Evolutionary conservation across 2,329 filamentous ascomycete species (phyloP).

Genomic region (Xylaria digitata): DNA sequence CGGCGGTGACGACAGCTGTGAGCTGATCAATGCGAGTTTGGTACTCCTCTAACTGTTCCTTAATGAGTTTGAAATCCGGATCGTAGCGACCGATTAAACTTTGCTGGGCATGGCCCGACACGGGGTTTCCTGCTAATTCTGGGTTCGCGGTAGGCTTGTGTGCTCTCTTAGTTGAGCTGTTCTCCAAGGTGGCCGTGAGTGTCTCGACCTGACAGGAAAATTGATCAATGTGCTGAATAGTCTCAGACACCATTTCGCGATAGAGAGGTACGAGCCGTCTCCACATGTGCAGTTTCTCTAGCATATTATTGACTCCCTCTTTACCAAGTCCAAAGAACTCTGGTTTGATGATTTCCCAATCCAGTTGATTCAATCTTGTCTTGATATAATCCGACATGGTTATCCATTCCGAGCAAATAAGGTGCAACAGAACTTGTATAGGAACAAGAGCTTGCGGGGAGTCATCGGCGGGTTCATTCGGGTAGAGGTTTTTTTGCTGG

Average conservation of each 20-base stretch:
- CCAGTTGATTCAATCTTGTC: slow-evolving; percentile 45
- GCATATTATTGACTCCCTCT: slow-evolving; percentile 38
- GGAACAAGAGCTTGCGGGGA: slow-evolving; percentile 34
- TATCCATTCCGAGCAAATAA: slow-evolving; percentile 46
- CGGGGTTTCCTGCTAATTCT: background rate
- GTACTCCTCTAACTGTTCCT: slow-evolving; percentile 48
- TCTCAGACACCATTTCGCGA: slow-evolving; percentile 47
- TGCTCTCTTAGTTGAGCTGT: background rate
- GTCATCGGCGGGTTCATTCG: background rate
- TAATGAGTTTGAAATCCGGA: slow-evolving; percentile 44
- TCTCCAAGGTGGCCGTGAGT: background rate
- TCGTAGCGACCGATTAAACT: slow-evolving; percentile 35
- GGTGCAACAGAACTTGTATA: slow-evolving; percentile 43
- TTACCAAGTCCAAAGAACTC: slow-evolving; percentile 39
- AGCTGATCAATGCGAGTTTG: slow-evolving; percentile 50
- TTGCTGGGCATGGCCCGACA: background rate
- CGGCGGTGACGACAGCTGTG: slow-evolving; percentile 49
- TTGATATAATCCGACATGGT: slow-evolving; percentile 48
- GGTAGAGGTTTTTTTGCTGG: slow-evolving; percentile 36
- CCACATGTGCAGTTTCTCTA: slow-evolving; percentile 46
- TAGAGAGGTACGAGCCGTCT: slow-evolving; percentile 45
- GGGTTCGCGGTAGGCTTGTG: background rate
- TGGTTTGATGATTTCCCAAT: slow-evolving; percentile 46
- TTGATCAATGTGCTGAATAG: slow-evolving; percentile 30
- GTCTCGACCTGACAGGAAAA: slow-evolving; percentile 29